A percentile compares a stretch with the other conserved stretches of the same genome.
These are phyloP conservation scores for Bimuria novae-zelandiae DNA, from an alignment of 2,329 filamentous ascomycete species.

Conservation along the genomic window DNA sequence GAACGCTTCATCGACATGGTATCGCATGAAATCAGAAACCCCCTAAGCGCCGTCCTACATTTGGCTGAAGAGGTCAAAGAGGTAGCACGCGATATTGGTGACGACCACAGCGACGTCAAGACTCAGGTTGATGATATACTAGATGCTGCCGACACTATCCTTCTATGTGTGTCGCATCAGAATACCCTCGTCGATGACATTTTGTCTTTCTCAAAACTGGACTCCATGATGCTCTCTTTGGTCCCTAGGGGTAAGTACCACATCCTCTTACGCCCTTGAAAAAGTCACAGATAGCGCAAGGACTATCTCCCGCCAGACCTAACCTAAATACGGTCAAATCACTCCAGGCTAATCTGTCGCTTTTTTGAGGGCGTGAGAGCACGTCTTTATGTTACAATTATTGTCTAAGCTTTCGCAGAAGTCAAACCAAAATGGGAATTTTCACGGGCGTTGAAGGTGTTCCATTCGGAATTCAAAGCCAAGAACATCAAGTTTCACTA, in stretches of 20 bases:
- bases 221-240: constrained; percentile 51
- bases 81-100: constrained; percentile 30
- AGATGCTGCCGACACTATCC: constrained; percentile 47
- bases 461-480: constrained; percentile 46
- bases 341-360: too few relatives aligned
- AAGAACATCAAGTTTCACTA: constrained; percentile 46
- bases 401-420: constrained; percentile 20
- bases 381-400: too few relatives aligned
- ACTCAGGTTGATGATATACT: constrained; percentile 35
- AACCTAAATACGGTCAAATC: too few relatives aligned
- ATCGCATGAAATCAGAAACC: constrained; percentile 48
- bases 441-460: constrained; percentile 45
- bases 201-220: constrained; percentile 53
- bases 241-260: constrained; percentile 34
- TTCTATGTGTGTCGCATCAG: constrained; percentile 51
- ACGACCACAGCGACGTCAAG: constrained; percentile 19
- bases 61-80: constrained; percentile 51
- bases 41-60: constrained; percentile 48
- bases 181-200: constrained; percentile 55
- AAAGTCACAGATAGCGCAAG: background rate
- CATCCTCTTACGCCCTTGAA: constrained; percentile 14
- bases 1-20: constrained; percentile 55
- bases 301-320: too few relatives aligned
- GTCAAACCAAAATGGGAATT: constrained; percentile 46
- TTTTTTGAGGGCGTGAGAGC: too few relatives aligned